These are phyloP conservation scores for Raphanus sativus DNA, from an alignment of 345 rosid species.

Conservation along the genomic window DNA sequence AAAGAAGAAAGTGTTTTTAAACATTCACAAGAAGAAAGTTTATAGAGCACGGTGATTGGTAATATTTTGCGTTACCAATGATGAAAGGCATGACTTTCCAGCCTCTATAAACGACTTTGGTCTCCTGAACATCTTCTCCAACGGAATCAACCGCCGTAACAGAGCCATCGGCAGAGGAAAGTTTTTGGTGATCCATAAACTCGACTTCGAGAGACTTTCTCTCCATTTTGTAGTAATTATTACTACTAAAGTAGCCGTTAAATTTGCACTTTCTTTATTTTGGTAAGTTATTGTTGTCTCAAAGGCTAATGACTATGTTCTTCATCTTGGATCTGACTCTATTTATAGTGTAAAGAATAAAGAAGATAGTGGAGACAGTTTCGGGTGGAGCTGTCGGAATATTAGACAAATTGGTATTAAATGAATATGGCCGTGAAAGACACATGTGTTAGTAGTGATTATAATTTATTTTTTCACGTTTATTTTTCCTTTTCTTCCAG, in stretches of 20 bases:
- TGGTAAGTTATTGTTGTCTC: neutral
- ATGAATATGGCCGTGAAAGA: slow-evolving; percentile 26
- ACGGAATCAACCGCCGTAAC: slow-evolving; percentile 30
- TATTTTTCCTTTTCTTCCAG: neutral
- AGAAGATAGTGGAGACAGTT: slow-evolving; percentile 8
- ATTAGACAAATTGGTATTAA: slow-evolving; percentile 28
- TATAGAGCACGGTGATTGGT: neutral
- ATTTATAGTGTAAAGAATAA: slow-evolving; percentile 32
- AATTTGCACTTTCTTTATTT: neutral
- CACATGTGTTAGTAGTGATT: slow-evolving; percentile 14
- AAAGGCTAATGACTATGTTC: slow-evolving; percentile 25
- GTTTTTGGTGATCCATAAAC: slow-evolving; percentile 22
- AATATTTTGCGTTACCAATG: slow-evolving; percentile 44
- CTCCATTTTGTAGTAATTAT: slow-evolving; percentile 26
- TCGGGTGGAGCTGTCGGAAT: slow-evolving; percentile 25
- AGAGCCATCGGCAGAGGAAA: slow-evolving; percentile 40
- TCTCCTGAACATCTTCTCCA: slow-evolving; percentile 16
- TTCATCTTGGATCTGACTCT: slow-evolving; percentile 17
- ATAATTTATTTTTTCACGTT: neutral
- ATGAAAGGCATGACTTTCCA: slow-evolving; percentile 79
- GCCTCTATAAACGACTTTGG: slow-evolving; percentile 52
- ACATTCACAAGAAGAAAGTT: neutral
- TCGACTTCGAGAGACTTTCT: slow-evolving; percentile 39
- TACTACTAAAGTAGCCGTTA: neutral
- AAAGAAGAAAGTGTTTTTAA: neutral